Evolutionary conservation across 2,329 filamentous ascomycete genomes (phyloP).

Genomic region (Trichoderma sp.): DNA sequence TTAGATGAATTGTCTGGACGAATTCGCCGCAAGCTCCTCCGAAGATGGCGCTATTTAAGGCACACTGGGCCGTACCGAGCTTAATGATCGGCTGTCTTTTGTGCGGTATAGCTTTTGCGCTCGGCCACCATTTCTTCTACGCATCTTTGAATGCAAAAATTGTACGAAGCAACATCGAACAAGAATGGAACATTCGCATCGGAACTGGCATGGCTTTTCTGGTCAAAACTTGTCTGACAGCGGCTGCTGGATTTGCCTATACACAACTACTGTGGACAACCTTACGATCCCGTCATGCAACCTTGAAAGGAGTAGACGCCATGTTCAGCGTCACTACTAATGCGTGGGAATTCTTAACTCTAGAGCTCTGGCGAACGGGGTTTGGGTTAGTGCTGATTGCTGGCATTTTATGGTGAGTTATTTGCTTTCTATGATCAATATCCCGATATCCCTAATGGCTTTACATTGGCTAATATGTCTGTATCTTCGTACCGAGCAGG

Average conservation of each 20-base stretch:
- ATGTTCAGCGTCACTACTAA: background rate
- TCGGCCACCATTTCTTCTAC: conserved; percentile 2
- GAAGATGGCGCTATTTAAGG: background rate
- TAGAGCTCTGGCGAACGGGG: background rate
- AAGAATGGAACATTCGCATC: background rate
- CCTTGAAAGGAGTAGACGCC: background rate
- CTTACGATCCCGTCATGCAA: background rate
- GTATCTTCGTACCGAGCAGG: background rate
- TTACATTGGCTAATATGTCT: background rate
- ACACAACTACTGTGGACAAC: background rate
- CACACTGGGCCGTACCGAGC: background rate
- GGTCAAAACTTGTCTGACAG: background rate
- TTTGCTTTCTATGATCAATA: background rate
- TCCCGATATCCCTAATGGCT: background rate
- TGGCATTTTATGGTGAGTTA: background rate
- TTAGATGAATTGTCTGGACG: background rate
- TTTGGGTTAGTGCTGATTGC: background rate
- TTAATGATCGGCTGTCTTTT: background rate
- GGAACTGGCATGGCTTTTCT: background rate
- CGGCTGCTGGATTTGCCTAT: background rate
- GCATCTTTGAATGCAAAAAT: background rate
- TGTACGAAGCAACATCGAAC: background rate
- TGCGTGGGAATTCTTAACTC: background rate
- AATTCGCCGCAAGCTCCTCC: background rate
- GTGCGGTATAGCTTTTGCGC: background rate